Conservation (phyloP, 257 asterid species). For the Pogostemon cablin region DNA sequence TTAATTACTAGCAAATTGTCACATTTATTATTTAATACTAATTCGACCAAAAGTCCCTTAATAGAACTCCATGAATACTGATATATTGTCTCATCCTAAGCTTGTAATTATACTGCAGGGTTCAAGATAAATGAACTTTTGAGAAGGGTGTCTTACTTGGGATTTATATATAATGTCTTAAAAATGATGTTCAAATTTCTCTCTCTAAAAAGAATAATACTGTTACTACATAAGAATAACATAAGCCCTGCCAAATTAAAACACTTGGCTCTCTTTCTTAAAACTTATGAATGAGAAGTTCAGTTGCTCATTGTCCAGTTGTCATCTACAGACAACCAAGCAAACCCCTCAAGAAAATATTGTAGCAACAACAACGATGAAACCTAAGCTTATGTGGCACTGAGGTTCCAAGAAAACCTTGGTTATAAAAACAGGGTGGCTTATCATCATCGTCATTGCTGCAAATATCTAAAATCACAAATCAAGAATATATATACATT, state of each 20-base stretch:
- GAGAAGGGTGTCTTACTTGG: too few relatives aligned
- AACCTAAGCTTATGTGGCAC: conserved; percentile 33
- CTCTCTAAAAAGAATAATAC: too few relatives aligned
- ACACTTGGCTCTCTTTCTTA: conserved; percentile 10
- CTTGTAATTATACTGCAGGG: too few relatives aligned
- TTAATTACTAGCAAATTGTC: background rate
- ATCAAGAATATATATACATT: background rate
- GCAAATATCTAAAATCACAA: background rate
- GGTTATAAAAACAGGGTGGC: conserved; percentile 24
- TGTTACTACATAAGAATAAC: too few relatives aligned
- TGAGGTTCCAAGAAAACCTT: conserved; percentile 15
- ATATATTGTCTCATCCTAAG: too few relatives aligned
- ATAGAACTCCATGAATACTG: too few relatives aligned
- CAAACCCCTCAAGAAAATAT: background rate
- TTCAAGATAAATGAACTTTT: too few relatives aligned
- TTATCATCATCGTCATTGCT: background rate
- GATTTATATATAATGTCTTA: too few relatives aligned
- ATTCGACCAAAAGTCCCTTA: too few relatives aligned
- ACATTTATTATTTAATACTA: too few relatives aligned
- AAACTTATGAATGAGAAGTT: background rate
- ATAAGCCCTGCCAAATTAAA: too few relatives aligned
- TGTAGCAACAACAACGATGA: conserved; percentile 11
- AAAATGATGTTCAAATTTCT: too few relatives aligned
- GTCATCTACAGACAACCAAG: conserved; percentile 1
- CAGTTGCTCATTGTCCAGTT: background rate